Conservation (phyloP, 352 stramenopile genomes). For the Pythium phragmitis region DNA sequence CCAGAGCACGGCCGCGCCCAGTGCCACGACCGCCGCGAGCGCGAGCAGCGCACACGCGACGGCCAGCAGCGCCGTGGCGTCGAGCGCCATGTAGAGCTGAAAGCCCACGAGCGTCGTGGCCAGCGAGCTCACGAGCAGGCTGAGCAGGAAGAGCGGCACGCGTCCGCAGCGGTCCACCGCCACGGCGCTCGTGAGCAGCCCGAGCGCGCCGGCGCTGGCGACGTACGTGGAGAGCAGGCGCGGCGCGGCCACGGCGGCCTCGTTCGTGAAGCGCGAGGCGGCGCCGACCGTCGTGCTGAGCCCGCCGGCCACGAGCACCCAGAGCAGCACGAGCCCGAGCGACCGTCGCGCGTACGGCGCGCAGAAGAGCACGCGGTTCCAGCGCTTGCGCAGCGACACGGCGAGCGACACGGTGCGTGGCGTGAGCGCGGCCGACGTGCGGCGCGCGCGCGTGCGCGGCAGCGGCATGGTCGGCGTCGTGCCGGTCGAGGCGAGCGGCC, state of each 20-base stretch:
- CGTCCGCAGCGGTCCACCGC: conserved; percentile 21
- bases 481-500: too few relatives aligned
- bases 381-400: conserved; percentile 38
- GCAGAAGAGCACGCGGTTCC: conserved; percentile 39
- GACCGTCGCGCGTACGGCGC: conserved; percentile 38
- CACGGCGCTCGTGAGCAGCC: conserved; percentile 9
- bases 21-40: conserved; percentile 1
- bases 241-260: not conserved
- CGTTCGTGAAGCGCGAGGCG: conserved; percentile 11
- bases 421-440: conserved; percentile 32
- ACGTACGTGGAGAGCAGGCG: conserved; percentile 15
- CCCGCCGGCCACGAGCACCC: conserved; percentile 28
- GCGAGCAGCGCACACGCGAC: conserved; percentile 13
- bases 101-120: conserved; percentile 22
- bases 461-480: not conserved
- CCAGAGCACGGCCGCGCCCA: conserved; percentile 20
- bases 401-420: conserved; percentile 38
- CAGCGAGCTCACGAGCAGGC: conserved; percentile 16
- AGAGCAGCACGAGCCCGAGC: conserved; percentile 34
- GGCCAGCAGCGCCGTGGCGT: conserved; percentile 1
- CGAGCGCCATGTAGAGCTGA: conserved; percentile 13
- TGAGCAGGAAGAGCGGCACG: conserved; percentile 18
- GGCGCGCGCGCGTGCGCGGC: conserved; percentile 3
- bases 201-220: conserved; percentile 4
- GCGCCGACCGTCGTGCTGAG: conserved; percentile 16